Evolutionary conservation across 495 filamentous ascomycete species (phyloP), one percentile per base, ranked within the genome.

Genomic region (Lophium mytilinum): DNA sequence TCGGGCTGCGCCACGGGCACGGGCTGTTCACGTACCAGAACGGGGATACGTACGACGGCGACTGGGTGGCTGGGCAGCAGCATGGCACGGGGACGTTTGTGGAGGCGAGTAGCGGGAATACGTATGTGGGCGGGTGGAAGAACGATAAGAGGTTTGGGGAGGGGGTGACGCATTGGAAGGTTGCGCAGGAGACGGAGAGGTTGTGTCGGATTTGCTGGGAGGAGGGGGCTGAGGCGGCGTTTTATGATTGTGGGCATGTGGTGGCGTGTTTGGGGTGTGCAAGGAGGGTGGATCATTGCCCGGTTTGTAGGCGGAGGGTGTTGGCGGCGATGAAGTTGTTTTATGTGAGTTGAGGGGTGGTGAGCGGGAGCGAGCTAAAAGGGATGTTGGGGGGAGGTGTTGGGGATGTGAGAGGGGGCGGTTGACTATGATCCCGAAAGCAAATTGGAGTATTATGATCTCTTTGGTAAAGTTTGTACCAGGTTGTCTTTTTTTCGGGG

Each of bases 191-290:
- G 60, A 80, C 83, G 65, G 73, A 78, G 69, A 71, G 79, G 57
- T 66, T 82, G 12, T 86, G 83, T 67, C 76, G 80, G 58, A 84
- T 87, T 50, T 87, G 83, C 69, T 85, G 79, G 60, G 80, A 82
- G 37, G 77, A 78, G 48, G 79, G 79, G 59, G 78, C 80, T 55
- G 80, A 84, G 61, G 76, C 81, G 3, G 70, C 81, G 41, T 84
- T 87, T 66, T 81, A 78, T 52, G 81, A 84, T 61, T 87, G 83
- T 58, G 83, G 83, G 0, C 83, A 87, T 63, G 78, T 87, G 41
- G 79, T 78, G 50, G 79, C 83, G 1, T 87, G 83, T 56, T 71
- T 82, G 55, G 74, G 73, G 18, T 87, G 83, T 60, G 83, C 83
- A 34, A 76, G 74, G 47, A 76, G 78, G 63, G 75, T 87, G n/a